These are phyloP conservation scores for Pythium scleroteichum DNA, from an alignment of 352 stramenopile genomes.

Conservation along the genomic window DNA sequence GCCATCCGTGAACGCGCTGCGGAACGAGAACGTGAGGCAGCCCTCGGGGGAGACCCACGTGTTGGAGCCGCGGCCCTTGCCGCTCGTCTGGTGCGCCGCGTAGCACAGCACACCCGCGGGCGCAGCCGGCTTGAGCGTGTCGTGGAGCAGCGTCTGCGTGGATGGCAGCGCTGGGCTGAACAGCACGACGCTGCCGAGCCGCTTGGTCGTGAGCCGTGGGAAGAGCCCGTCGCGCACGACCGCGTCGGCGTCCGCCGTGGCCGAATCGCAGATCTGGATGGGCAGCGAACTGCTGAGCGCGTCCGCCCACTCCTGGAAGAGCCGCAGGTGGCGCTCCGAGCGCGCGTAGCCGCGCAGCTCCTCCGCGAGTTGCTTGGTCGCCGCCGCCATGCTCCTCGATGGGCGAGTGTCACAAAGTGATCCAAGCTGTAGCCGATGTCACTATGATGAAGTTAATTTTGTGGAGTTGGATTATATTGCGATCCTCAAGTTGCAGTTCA, in stretches of 20 bases:
- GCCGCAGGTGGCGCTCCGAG: slow-evolving; percentile 69
- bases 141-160: slow-evolving; percentile 84
- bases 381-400: slow-evolving; percentile 9
- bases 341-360: slow-evolving; percentile 74
- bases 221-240: slow-evolving; percentile 43
- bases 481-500: no score
- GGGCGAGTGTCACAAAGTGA: no score
- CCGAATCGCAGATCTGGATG: slow-evolving; percentile 21
- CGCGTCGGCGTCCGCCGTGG: slow-evolving; percentile 25
- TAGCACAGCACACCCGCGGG: slow-evolving; percentile 78
- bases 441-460: neutral
- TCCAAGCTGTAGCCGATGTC: neutral
- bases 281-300: slow-evolving; percentile 25
- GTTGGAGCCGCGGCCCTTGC: slow-evolving; percentile 84
- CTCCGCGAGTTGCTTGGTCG: slow-evolving; percentile 58
- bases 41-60: slow-evolving; percentile 86
- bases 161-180: slow-evolving; percentile 69
- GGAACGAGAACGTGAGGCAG: slow-evolving; percentile 92
- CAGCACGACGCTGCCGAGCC: slow-evolving; percentile 71
- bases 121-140: slow-evolving; percentile 60
- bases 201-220: slow-evolving; percentile 55
- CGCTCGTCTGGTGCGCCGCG: slow-evolving; percentile 74
- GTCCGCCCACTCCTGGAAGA: slow-evolving; percentile 67
- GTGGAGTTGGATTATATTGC: no score
- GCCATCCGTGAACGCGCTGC: slow-evolving; percentile 79